Percentiles rank a stretch among this genome's conserved stretches.
Evolutionary conservation across 148 eudicot genomes (phyloP).

Genomic region (Rhododendron molle): DNA sequence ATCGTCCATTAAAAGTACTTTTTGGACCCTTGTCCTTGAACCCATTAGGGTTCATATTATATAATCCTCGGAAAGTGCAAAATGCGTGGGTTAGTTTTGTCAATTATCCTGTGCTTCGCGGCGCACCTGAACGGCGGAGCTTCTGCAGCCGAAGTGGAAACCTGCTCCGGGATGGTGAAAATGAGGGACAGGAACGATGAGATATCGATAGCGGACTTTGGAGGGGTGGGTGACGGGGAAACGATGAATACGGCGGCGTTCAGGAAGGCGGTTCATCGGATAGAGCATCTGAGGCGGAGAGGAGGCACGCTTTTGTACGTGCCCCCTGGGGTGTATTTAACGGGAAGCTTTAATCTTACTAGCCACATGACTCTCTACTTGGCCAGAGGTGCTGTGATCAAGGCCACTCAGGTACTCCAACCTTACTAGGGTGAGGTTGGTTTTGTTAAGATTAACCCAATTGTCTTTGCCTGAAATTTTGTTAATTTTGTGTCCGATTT

Average conservation of each 20-base stretch:
- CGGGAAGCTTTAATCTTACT: slow-evolving; percentile 69
- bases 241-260: slow-evolving; percentile 87
- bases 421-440: neutral
- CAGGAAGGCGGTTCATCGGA: slow-evolving; percentile 57
- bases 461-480: neutral
- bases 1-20: neutral
- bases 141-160: slow-evolving; percentile 25
- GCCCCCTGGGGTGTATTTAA: slow-evolving; percentile 76
- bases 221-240: slow-evolving; percentile 82
- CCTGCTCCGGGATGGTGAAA: slow-evolving; percentile 80
- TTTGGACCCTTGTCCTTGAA: slow-evolving; percentile 5
- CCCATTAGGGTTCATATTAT: neutral
- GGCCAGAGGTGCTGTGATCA: slow-evolving; percentile 78
- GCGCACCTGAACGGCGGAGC: neutral
- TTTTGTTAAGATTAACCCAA: neutral
- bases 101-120: slow-evolving; percentile 17
- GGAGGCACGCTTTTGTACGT: slow-evolving; percentile 68
- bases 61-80: neutral
- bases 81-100: slow-evolving; percentile 19
- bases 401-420: slow-evolving; percentile 63
- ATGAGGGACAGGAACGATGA: slow-evolving; percentile 48
- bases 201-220: slow-evolving; percentile 73
- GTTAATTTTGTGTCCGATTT: neutral
- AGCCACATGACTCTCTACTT: slow-evolving; percentile 87
- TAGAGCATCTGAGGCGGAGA: slow-evolving; percentile 50